Evolutionary conservation across 371 early-diverging fungal genomes (phyloP).

Genomic region (Circinella umbellata): DNA sequence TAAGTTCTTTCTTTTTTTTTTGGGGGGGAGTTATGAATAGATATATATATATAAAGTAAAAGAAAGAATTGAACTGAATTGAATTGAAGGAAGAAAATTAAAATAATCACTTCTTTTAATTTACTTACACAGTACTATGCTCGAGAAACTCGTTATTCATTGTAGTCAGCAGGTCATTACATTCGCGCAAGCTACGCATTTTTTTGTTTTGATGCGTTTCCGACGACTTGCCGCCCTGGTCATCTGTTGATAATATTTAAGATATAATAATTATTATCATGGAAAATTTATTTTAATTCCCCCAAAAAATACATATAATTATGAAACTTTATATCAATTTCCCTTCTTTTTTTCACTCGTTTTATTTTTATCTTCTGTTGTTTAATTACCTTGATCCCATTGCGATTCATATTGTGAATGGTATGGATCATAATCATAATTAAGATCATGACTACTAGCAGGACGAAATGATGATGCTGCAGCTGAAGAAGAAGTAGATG

Average conservation of each 20-base stretch:
- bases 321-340: not conserved
- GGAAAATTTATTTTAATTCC: no score
- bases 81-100: slow-evolving; percentile 7
- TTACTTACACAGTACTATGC: slow-evolving; percentile 47
- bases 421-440: slow-evolving; percentile 22
- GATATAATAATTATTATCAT: not conserved
- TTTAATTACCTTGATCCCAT: slow-evolving; percentile 26
- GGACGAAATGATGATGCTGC: slow-evolving; percentile 5
- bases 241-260: not conserved
- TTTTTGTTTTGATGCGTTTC: slow-evolving; percentile 21
- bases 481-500: slow-evolving; percentile 13
- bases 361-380: no score
- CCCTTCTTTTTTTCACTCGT: no score
- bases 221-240: slow-evolving; percentile 1
- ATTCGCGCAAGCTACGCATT: slow-evolving; percentile 32
- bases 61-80: slow-evolving; percentile 8
- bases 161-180: slow-evolving; percentile 51
- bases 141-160: slow-evolving; percentile 56
- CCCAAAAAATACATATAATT: not conserved
- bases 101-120: not conserved
- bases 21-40: no score
- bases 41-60: not conserved
- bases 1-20: no score
- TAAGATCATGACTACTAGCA: slow-evolving; percentile 6
- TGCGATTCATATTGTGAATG: slow-evolving; percentile 20